Evolutionary conservation across 169 alveolate genomes (phyloP).

Genomic region (Neospora caninum): DNA sequence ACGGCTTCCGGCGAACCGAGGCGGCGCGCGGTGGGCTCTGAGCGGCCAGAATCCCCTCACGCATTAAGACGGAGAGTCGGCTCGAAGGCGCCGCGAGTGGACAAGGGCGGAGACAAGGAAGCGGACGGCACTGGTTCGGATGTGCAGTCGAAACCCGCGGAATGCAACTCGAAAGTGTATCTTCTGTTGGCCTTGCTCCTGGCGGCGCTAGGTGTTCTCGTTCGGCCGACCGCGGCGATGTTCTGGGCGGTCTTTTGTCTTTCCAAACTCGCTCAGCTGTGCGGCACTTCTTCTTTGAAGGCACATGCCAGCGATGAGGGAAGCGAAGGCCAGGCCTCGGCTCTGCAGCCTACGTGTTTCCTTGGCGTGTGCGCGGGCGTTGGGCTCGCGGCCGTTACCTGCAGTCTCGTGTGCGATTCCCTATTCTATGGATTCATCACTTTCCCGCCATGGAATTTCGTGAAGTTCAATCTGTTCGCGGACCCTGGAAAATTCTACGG

Average conservation of each 20-base stretch:
- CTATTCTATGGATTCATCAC: slow-evolving; percentile 2
- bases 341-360: not conserved
- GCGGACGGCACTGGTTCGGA: no score
- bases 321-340: not conserved
- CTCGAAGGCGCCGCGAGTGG: no score
- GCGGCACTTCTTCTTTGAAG: not conserved
- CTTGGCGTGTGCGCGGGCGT: not conserved
- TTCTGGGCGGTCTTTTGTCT: slow-evolving; percentile 17
- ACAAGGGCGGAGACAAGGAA: no score
- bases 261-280: not conserved
- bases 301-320: not conserved
- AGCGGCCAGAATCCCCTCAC: no score
- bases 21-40: not conserved
- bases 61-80: no score
- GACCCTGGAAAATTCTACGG: slow-evolving; percentile 46
- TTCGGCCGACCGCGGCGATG: slow-evolving; percentile 48
- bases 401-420: not conserved
- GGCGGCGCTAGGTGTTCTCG: slow-evolving; percentile 30
- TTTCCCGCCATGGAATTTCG: slow-evolving; percentile 33
- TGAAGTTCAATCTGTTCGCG: slow-evolving; percentile 45
- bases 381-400: slow-evolving; percentile 1
- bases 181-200: not conserved
- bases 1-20: not conserved
- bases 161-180: not conserved
- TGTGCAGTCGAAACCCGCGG: not conserved